A percentile compares a stretch with the other conserved stretches of the same genome.
Evolutionary conservation across 2,329 filamentous ascomycete genomes (phyloP).

Genomic region (Sporothrix globosa): DNA sequence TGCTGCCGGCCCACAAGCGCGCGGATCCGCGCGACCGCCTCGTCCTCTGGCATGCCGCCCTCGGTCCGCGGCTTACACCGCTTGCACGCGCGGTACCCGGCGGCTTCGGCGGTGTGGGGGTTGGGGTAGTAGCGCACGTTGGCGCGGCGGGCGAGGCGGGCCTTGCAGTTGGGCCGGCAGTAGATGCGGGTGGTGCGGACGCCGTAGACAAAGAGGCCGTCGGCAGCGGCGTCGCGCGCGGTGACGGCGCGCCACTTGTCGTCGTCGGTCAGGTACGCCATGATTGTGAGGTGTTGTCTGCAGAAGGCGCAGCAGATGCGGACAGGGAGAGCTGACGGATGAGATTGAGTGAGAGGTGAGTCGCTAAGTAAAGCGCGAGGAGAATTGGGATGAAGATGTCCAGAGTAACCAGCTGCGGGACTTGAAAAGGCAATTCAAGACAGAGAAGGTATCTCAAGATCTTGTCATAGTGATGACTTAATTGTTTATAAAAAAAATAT

Average conservation of each 20-base stretch:
- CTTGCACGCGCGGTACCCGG: slow-evolving; percentile 61
- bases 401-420: too few relatives aligned
- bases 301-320: not conserved
- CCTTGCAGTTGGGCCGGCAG: slow-evolving; percentile 64
- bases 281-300: too few relatives aligned
- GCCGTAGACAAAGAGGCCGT: slow-evolving; percentile 50
- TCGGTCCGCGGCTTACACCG: slow-evolving; percentile 53
- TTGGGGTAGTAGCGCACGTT: slow-evolving; percentile 61
- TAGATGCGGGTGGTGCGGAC: slow-evolving; percentile 55
- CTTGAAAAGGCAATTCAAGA: too few relatives aligned
- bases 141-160: slow-evolving; percentile 61
- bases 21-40: slow-evolving; percentile 49
- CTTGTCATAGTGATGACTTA: too few relatives aligned
- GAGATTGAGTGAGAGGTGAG: too few relatives aligned
- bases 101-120: slow-evolving; percentile 49
- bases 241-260: slow-evolving; percentile 46
- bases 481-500: not conserved
- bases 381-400: too few relatives aligned
- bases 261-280: slow-evolving; percentile 36
- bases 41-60: slow-evolving; percentile 49
- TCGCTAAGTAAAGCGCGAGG: too few relatives aligned
- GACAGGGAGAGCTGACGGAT: not conserved
- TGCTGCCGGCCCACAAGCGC: slow-evolving; percentile 37
- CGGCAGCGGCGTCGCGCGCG: slow-evolving; percentile 44
- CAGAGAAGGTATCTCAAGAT: too few relatives aligned